phyloP scores from a whole-genome alignment of 345 rosid species.

The Hibiscus tridactylites region DNA sequence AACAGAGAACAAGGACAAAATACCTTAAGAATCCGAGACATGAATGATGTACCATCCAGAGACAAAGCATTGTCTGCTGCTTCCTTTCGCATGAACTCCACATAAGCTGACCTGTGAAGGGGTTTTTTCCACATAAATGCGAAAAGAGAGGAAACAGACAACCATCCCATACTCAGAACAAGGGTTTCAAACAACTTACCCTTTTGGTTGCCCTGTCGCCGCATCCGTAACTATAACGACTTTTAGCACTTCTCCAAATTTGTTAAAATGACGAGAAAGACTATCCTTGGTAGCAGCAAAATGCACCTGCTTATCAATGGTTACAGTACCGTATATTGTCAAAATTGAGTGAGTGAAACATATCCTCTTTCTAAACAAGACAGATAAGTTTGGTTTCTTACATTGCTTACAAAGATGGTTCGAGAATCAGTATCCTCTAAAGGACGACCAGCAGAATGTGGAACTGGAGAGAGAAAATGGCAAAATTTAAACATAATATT shows the following conservation, averaged over 20 bases:
- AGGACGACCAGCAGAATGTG: constrained; percentile 46
- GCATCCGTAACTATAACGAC: constrained; percentile 82
- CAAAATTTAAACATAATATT: background rate
- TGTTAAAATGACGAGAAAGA: constrained; percentile 83
- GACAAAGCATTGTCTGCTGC: constrained; percentile 82
- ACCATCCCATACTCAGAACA: background rate
- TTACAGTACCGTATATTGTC: constrained; percentile 17
- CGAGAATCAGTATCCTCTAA: constrained; percentile 81
- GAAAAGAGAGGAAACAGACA: background rate
- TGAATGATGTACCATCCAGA: constrained; percentile 79
- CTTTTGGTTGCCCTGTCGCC: constrained; percentile 82
- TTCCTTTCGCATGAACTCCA: constrained; percentile 80
- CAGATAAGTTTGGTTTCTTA: constrained; percentile 20
- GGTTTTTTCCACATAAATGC: background rate
- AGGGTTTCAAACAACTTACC: constrained; percentile 37
- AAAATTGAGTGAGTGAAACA: constrained; percentile 8
- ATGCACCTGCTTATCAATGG: constrained; percentile 62
- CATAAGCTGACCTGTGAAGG: constrained; percentile 68
- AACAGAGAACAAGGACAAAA: background rate
- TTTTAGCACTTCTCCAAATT: constrained; percentile 85
- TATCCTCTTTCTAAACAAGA: background rate
- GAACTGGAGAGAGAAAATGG: constrained; percentile 32
- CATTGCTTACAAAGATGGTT: constrained; percentile 86
- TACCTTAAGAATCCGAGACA: constrained; percentile 97
- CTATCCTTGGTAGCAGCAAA: constrained; percentile 90